Base-by-base conservation (phyloP, 2,329 filamentous ascomycete species). In the Aureobasidium subglaciale region DNA sequence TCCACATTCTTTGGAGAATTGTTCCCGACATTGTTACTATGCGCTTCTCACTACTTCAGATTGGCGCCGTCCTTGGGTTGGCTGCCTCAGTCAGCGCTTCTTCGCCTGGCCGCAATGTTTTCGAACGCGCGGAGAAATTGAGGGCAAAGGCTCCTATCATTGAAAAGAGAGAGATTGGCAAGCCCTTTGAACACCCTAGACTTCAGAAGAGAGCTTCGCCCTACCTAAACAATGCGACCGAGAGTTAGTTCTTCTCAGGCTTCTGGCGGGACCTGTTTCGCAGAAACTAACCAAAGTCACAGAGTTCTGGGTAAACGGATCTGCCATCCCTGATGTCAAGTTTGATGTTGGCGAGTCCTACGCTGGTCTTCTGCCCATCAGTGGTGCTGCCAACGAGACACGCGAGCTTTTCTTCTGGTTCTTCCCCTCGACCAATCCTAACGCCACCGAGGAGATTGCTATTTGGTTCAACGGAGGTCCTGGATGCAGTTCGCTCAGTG, bases 381-480 rank as follows among this genome's bases (percentile, higher is more conserved):
- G 34, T 22, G 56, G 61, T 24, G 50, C 38, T 8, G 38, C 40
- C n/a, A 59, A 63, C 25, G 43, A 58, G 15, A 58, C 58, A 10
- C 63, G 66, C 49, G 58, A 61, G 25, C 66, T 80, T 1, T 80
- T 73, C 62, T 80, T 78, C 62, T 73, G 74, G 73, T 75, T 76
- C 60, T 77, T 76, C 57, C 75, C 76, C 30, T 73, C 74, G 1
- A 68, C 67, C 6, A 72, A 75, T 41, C 70, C 71, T 3, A 67
- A 68, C 10, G 72, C 73, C 10, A 69, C 68, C 4, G 73, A 78
- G 40, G 67, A 70, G 55, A 65, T 70, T 29, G 59, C 64, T 18
- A 70, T 71, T 35, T 70, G 67, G 65, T 59, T 71, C 34, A 71
- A 71, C 37, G 69, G 69, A 41, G 56, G 71, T 4, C 72, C 72